phyloP scores from a whole-genome alignment of 768 basidiomycete species.

The Auricularia cornea region DNA sequence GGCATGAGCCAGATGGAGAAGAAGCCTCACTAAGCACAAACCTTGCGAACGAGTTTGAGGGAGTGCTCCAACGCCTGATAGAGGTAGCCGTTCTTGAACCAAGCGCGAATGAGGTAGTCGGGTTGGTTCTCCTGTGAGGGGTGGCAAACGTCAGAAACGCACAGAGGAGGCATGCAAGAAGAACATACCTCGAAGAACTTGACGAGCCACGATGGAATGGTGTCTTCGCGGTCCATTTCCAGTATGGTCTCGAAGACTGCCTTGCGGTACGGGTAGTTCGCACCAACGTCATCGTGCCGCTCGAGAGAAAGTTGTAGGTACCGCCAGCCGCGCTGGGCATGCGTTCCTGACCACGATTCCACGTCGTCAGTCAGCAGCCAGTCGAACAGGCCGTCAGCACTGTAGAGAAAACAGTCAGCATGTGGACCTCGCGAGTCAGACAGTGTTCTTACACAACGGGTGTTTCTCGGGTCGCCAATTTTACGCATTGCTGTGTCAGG shows the following conservation, averaged over 20 bases:
- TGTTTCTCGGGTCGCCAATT: background rate
- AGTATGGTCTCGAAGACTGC: constrained; percentile 70
- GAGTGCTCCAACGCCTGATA: constrained; percentile 70
- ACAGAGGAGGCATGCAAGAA: background rate
- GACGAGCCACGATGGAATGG: constrained; percentile 79
- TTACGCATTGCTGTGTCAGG: background rate
- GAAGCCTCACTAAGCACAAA: constrained; percentile 24
- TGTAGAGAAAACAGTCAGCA: constrained; percentile 20
- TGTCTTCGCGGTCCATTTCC: constrained; percentile 44
- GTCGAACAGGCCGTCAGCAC: constrained; percentile 61
- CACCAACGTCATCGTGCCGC: constrained; percentile 63
- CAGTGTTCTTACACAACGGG: constrained; percentile 5
- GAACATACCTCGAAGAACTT: constrained; percentile 57
- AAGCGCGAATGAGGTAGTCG: constrained; percentile 75
- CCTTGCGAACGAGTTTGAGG: constrained; percentile 64
- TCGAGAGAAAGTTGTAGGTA: constrained; percentile 76
- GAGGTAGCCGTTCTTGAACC: constrained; percentile 70
- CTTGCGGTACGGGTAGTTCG: constrained; percentile 70
- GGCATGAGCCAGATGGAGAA: background rate
- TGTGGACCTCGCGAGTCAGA: constrained; percentile 1
- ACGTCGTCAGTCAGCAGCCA: constrained; percentile 82
- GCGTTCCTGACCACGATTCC: constrained; percentile 74
- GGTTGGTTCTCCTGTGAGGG: constrained; percentile 56
- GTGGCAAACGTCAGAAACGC: background rate
- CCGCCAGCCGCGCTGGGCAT: constrained; percentile 76